These are phyloP conservation scores for Verticillium longisporum DNA, from an alignment of 2,329 filamentous ascomycete species.

Conservation along the genomic window DNA sequence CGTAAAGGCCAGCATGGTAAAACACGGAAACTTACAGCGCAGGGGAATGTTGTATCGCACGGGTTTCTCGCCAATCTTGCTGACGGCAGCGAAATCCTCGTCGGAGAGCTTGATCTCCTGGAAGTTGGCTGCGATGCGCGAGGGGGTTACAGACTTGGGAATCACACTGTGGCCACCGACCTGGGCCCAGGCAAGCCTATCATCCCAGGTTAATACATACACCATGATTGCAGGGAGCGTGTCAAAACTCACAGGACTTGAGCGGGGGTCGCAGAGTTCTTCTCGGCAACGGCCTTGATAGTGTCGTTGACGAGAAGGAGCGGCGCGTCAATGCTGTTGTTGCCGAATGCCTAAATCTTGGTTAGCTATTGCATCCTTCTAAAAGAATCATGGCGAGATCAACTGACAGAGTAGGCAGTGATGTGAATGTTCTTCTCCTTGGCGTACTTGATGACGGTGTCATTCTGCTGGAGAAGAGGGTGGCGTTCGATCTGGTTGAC, in stretches of 20 bases:
- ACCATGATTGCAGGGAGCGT: too few species aligned
- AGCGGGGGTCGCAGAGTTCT: slow-evolving; percentile 31
- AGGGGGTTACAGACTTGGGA: slow-evolving; percentile 65
- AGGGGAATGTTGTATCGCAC: slow-evolving; percentile 37
- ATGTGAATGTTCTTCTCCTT: slow-evolving; percentile 57
- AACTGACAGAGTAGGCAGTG: slow-evolving; percentile 52
- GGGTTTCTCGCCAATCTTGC: slow-evolving; percentile 50
- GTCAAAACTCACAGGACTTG: slow-evolving; percentile 26
- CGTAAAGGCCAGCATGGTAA: not conserved
- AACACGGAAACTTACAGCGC: slow-evolving; percentile 25
- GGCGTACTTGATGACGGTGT: slow-evolving; percentile 53
- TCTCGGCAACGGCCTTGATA: slow-evolving; percentile 49
- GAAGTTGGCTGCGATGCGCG: slow-evolving; percentile 64
- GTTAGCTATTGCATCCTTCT: not conserved
- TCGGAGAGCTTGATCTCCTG: slow-evolving; percentile 55
- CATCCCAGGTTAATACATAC: not conserved
- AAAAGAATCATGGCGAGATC: not conserved
- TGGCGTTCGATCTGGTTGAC: slow-evolving; percentile 67
- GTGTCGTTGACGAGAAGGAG: slow-evolving; percentile 52
- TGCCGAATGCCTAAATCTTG: slow-evolving; percentile 30
- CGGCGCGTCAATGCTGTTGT: slow-evolving; percentile 33
- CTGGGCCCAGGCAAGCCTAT: slow-evolving; percentile 50
- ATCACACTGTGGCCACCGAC: slow-evolving; percentile 62
- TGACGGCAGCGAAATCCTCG: slow-evolving; percentile 52
- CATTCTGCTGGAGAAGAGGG: slow-evolving; percentile 51